These are phyloP conservation scores for Artemisia tridentata DNA, from an alignment of 129 eudicot genomes.

Conservation along the genomic window DNA sequence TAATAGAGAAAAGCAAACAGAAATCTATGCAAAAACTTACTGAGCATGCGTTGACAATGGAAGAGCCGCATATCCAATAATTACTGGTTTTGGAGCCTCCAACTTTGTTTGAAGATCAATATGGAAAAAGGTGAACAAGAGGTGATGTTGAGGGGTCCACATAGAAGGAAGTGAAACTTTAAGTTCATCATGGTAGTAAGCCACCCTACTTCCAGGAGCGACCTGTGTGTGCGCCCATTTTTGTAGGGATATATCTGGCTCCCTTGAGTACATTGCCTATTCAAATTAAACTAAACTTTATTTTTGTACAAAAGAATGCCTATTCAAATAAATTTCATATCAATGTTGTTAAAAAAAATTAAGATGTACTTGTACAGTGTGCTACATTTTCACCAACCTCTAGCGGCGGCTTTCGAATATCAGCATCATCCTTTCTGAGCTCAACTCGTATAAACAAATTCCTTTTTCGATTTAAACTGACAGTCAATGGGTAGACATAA, in stretches of 20 bases:
- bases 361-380: not conserved
- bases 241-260: constrained; percentile 69
- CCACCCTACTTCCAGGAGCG: constrained; percentile 91
- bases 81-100: constrained; percentile 99
- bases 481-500: constrained; percentile 95
- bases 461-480: constrained; percentile 85
- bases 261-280: constrained; percentile 90
- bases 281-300: constrained; percentile 15
- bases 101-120: constrained; percentile 95
- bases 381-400: constrained; percentile 55
- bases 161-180: constrained; percentile 89
- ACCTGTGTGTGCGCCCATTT: constrained; percentile 93
- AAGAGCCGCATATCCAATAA: constrained; percentile 87
- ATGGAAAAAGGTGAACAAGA: constrained; percentile 89
- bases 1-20: not conserved
- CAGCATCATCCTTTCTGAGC: constrained; percentile 87
- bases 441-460: constrained; percentile 93
- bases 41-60: constrained; percentile 88
- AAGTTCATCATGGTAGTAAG: constrained; percentile 92
- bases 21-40: constrained; percentile 41
- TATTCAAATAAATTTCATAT: constrained; percentile 26
- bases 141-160: constrained; percentile 95
- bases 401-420: constrained; percentile 68
- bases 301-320: constrained; percentile 37
- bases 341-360: constrained; percentile 4